Conservation (phyloP, 495 filamentous ascomycete species). For the Parathielavia appendiculata region DNA sequence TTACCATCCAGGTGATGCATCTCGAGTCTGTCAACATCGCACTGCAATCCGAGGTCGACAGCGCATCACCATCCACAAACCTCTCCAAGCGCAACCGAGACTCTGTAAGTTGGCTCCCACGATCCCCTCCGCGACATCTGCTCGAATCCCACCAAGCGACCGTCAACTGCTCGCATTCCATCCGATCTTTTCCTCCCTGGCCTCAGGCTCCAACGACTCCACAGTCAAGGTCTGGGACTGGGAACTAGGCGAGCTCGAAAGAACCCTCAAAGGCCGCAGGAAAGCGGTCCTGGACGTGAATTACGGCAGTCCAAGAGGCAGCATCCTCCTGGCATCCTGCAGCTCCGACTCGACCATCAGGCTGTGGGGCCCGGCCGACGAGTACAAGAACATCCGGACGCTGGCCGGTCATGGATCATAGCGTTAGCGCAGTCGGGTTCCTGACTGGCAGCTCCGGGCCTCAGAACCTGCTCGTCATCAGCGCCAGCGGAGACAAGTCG, state of each 20-base stretch:
- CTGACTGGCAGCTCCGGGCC: conserved; percentile 68
- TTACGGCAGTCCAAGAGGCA: conserved; percentile 79
- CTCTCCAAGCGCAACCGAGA: conserved; percentile 68
- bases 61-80: conserved; percentile 60
- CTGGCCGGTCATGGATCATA: conserved; percentile 90
- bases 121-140: conserved; percentile 69
- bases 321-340: conserved; percentile 82
- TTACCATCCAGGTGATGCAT: conserved; percentile 71
- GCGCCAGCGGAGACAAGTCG: conserved; percentile 77
- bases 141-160: conserved; percentile 77
- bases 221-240: conserved; percentile 97
- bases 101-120: conserved; percentile 78
- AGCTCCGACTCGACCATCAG: conserved; percentile 90
- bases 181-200: conserved; percentile 83
- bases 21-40: conserved; percentile 65
- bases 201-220: conserved; percentile 81
- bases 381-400: conserved; percentile 93
- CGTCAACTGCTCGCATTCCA: conserved; percentile 93
- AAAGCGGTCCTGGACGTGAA: conserved; percentile 84
- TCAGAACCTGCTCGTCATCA: conserved; percentile 75
- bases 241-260: conserved; percentile 88
- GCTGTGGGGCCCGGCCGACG: conserved; percentile 88
- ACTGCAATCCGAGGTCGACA: conserved; percentile 79
- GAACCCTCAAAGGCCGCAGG: conserved; percentile 89
- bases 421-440: conserved; percentile 80